Base-by-base conservation (phyloP, 306 rosid species). In the Lathyrus oleraceus region DNA sequence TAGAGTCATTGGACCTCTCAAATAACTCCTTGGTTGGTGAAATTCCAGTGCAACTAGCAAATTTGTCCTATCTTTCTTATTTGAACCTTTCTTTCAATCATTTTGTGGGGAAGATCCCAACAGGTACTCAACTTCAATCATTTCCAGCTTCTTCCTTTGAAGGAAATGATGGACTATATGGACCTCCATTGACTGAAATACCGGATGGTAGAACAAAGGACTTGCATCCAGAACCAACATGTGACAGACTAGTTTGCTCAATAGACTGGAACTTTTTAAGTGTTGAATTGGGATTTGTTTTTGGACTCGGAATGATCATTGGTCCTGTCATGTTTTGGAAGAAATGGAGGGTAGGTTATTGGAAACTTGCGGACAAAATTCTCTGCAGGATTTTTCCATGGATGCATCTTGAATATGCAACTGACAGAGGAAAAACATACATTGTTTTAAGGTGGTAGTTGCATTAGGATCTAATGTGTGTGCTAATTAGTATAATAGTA, bases 1-100 rank as follows among this genome's bases (percentile, higher is more conserved):
- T 85, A 0, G 85, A 85, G 47, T 85, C 85, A 2, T 47, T 85
- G 20, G 87, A 82, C 78, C n/a, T 82, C 4, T 82, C 83, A 42
- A 7, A 13, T 4, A 82, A 85, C 67, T 8, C 82, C 0, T 51
- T 51, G 27, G 28, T 51, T 19, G 58, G 58, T 10, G 28, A 51
- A 19, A 51, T 51, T 19, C 58, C 28, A 1, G 6, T 3, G 28
- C 28, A 81, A 14, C 17, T 86, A 19, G 60, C 73, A 13, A 54
- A 4, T 9, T 43, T 81, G 23, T 69, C 8, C 8, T 86, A 83
- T 60, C 78, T 86, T 12, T 51, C 83, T 1, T 38, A n/a, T 16
- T 8, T 86, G 43, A 53, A 83, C 15, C 78, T 86, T 42, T 86
- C 85, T 0, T 63, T 10, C 21, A 81, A 86, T 65, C 62, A 65